Conservation (phyloP, 1,284 basidiomycete genomes). For the Moesziomyces sp. region DNA sequence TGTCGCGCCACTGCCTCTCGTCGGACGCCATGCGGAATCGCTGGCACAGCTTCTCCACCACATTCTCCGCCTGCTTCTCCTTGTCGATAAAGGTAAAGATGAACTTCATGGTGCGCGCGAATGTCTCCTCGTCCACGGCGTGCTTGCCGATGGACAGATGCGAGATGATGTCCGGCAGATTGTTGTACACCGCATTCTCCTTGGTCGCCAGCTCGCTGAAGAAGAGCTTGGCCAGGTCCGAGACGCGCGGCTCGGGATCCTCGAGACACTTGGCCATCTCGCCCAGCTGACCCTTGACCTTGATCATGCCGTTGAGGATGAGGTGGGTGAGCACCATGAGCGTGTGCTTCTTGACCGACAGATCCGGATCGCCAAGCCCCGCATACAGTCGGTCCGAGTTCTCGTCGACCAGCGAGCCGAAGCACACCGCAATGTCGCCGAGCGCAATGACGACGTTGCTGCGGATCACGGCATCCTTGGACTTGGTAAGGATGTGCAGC, state of each 20-base stretch:
- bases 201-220: conserved; percentile 94
- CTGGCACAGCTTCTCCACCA: conserved; percentile 68
- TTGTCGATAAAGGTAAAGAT: conserved; percentile 98
- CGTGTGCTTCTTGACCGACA: conserved; percentile 97
- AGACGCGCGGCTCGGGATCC: conserved; percentile 87
- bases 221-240: conserved; percentile 94
- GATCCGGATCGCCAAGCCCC: conserved; percentile 85
- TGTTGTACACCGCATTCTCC: conserved; percentile 99
- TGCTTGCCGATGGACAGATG: conserved; percentile 93
- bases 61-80: conserved; percentile 69
- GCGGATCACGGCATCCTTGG: conserved; percentile 86
- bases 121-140: conserved; percentile 89
- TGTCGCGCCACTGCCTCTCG: conserved; percentile 94
- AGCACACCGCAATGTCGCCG: conserved; percentile 95
- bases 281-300: conserved; percentile 97
- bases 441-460: conserved; percentile 97
- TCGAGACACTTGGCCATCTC: conserved; percentile 99
- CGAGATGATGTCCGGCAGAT: conserved; percentile 76
- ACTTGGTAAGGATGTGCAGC: conserved; percentile 92
- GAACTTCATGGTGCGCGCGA: conserved; percentile 91
- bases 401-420: conserved; percentile 95
- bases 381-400: conserved; percentile 95
- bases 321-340: conserved; percentile 98
- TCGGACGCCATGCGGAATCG: conserved; percentile 86
- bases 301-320: conserved; percentile 98